Evolutionary conservation across 257 asterid genomes (phyloP).

Genomic region (Solanum paucissectum): DNA sequence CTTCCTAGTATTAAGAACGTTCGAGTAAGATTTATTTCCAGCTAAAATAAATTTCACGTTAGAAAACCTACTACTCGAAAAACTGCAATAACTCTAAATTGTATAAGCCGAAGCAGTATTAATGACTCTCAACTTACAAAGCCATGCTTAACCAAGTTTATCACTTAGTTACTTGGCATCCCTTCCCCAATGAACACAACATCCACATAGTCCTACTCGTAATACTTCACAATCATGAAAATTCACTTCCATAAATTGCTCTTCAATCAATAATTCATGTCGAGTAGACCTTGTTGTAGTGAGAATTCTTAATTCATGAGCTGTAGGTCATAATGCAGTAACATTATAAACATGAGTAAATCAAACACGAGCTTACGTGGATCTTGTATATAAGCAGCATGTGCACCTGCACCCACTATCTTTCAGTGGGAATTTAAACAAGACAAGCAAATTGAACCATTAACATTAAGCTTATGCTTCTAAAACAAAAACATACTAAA

Average conservation of each 20-base stretch:
- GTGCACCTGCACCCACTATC: not conserved
- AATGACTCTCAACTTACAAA: not conserved
- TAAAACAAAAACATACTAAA: not conserved
- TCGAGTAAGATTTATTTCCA: not conserved
- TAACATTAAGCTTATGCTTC: not conserved
- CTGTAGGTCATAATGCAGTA: not conserved
- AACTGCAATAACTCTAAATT: not conserved
- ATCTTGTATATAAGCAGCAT: not conserved
- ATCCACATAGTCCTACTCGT: not conserved
- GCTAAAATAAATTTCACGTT: not conserved
- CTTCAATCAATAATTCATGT: not conserved
- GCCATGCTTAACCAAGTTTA: not conserved
- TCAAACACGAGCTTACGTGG: not conserved
- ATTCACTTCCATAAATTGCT: not conserved
- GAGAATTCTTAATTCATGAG: not conserved
- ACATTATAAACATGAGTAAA: not conserved
- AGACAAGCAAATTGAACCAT: not conserved
- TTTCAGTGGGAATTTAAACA: not conserved
- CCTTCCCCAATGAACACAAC: not conserved
- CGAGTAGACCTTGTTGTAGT: not conserved
- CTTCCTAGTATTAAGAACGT: not conserved
- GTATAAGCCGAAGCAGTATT: not conserved
- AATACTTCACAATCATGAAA: not conserved
- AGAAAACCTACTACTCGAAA: not conserved
- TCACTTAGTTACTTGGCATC: not conserved